Percentiles rank a stretch among this genome's conserved stretches.
These are phyloP conservation scores for Leishmania tropica DNA, from an alignment of 208 protist species.

Conservation along the genomic window DNA sequence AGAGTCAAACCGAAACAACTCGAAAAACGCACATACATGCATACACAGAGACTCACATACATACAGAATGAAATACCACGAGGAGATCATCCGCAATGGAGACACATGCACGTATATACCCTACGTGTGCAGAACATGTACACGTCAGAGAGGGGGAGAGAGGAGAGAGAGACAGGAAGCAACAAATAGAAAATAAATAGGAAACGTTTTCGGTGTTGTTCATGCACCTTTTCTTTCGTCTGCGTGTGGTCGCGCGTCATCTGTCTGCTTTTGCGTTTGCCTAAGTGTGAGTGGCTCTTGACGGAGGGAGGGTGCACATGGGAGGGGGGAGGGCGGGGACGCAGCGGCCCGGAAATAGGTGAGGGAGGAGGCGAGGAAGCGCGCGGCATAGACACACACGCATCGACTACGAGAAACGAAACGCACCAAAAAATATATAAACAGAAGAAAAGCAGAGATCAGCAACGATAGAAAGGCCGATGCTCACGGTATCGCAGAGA, in stretches of 20 bases:
- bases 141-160: background rate
- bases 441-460: background rate
- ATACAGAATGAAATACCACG: background rate
- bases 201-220: conserved; percentile 19
- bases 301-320: background rate
- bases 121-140: background rate
- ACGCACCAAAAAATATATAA: background rate
- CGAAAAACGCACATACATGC: background rate
- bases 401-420: background rate
- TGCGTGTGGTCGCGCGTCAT: background rate
- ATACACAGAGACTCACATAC: background rate
- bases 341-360: background rate
- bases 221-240: background rate
- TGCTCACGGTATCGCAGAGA: background rate
- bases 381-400: conserved; percentile 1
- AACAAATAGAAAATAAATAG: conserved; percentile 6
- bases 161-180: background rate
- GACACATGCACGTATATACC: background rate
- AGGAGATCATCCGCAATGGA: background rate
- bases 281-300: background rate
- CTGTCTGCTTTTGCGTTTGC: background rate
- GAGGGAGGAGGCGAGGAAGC: background rate
- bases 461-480: background rate
- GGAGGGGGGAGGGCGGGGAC: background rate
- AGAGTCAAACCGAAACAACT: background rate